phyloP scores from a whole-genome alignment of 345 rosid species.

The Turnera subulata region DNA sequence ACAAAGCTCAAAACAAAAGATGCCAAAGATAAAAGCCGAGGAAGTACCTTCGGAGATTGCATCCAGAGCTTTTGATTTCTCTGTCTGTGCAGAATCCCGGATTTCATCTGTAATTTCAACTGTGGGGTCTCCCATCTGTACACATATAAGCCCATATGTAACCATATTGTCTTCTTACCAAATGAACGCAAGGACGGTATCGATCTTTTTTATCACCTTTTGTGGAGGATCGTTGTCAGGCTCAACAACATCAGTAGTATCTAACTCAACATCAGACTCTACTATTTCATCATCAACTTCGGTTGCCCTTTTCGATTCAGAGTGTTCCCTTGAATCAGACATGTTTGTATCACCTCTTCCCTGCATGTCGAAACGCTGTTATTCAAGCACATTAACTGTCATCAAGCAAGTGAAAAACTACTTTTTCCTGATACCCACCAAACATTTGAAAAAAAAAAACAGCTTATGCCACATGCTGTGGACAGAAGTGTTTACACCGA shows the following conservation, averaged over 20 bases:
- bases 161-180: slow-evolving; percentile 3
- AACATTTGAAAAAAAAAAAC: not conserved
- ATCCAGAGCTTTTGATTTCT: slow-evolving; percentile 54
- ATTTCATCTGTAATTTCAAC: slow-evolving; percentile 64
- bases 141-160: slow-evolving; percentile 9
- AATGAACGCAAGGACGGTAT: not conserved
- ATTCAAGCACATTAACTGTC: not conserved
- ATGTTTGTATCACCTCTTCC: slow-evolving; percentile 41
- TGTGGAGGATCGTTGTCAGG: slow-evolving; percentile 73
- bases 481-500: too few relatives aligned
- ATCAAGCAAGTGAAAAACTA: slow-evolving; percentile 3
- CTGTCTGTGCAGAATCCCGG: slow-evolving; percentile 62
- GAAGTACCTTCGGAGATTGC: slow-evolving; percentile 59
- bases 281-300: slow-evolving; percentile 43
- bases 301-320: slow-evolving; percentile 25
- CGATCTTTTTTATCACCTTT: slow-evolving; percentile 34
- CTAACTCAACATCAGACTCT: slow-evolving; percentile 83
- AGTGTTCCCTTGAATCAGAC: slow-evolving; percentile 32
- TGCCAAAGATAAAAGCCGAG: not conserved
- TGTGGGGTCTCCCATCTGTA: slow-evolving; percentile 71
- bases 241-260: slow-evolving; percentile 55
- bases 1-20: slow-evolving; percentile 3
- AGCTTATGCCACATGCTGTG: too few relatives aligned
- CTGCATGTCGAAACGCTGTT: slow-evolving; percentile 18
- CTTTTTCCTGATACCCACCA: too few relatives aligned